Percentiles rank a stretch among this genome's conserved stretches.
Evolutionary conservation across 2,329 filamentous ascomycete genomes (phyloP).

Genomic region (Venturia carpophila): DNA sequence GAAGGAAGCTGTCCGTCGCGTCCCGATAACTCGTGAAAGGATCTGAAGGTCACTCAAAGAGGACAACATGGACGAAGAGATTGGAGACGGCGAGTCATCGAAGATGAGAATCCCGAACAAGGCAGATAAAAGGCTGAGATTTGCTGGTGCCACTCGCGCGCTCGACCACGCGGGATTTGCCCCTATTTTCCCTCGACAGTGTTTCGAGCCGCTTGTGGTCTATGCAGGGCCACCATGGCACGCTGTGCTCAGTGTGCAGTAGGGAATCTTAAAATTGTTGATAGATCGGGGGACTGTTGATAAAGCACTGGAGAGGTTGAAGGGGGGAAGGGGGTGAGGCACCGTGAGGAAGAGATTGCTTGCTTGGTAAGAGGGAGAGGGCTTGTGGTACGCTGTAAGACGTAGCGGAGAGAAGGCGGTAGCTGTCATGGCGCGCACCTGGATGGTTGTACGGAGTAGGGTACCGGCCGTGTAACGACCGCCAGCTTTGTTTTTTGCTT

Average conservation of each 20-base stretch:
- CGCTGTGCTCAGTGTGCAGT: neutral
- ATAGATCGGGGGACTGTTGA: neutral
- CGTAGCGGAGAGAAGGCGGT: neutral
- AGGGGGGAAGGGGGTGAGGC: too few species aligned
- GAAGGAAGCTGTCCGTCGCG: neutral
- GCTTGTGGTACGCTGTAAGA: neutral
- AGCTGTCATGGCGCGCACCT: neutral
- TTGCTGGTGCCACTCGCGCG: neutral
- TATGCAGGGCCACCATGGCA: neutral
- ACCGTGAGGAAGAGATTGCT: constrained; percentile 1
- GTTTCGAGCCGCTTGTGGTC: neutral
- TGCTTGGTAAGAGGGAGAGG: neutral
- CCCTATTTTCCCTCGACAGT: neutral
- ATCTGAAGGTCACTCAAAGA: neutral
- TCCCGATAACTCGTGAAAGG: neutral
- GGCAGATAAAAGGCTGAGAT: constrained; percentile 2
- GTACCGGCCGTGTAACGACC: too few species aligned
- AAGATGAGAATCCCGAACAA: neutral
- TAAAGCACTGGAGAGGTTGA: neutral
- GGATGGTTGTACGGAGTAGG: too few species aligned
- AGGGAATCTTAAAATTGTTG: neutral
- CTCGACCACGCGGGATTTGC: neutral
- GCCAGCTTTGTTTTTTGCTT: neutral
- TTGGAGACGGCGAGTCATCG: neutral
- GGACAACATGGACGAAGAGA: constrained; percentile 3